Conservation (phyloP, 768 basidiomycete species). For the Clitopilus hobsonii region DNA sequence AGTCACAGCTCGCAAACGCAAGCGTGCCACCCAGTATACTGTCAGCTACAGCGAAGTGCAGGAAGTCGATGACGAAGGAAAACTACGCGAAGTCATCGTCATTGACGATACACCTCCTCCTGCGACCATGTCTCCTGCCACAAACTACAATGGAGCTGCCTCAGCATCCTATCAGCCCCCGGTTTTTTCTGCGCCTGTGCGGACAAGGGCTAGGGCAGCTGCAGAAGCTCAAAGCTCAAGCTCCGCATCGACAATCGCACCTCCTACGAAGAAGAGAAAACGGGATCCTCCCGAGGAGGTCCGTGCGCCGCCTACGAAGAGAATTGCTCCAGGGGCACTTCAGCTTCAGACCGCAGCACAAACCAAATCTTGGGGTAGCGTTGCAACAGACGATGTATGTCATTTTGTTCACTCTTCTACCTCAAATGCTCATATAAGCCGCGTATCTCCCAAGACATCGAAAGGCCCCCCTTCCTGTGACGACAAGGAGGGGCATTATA, state of each 20-base stretch:
- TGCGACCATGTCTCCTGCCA: conserved; percentile 72
- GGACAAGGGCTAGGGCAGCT: conserved; percentile 82
- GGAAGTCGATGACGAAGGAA: conserved; percentile 76
- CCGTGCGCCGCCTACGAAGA: conserved; percentile 65
- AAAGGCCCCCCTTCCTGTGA: conserved; percentile 77
- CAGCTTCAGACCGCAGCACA: conserved; percentile 44
- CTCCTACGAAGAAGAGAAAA: conserved; percentile 83
- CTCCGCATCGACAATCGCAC: conserved; percentile 58
- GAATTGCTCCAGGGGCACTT: conserved; percentile 45
- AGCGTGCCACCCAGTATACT: conserved; percentile 74
- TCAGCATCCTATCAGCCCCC: conserved; percentile 82
- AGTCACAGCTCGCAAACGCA: conserved; percentile 73
- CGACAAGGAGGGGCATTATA: conserved; percentile 99
- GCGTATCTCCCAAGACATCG: conserved; percentile 48
- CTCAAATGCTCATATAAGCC: conserved; percentile 20
- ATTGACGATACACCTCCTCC: conserved; percentile 91
- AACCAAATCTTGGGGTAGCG: conserved; percentile 63
- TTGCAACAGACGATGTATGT: conserved; percentile 66
- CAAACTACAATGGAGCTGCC: conserved; percentile 64
- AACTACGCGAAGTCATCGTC: conserved; percentile 82
- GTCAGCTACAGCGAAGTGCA: conserved; percentile 87
- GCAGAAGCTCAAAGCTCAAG: conserved; percentile 75
- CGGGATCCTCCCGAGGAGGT: conserved; percentile 72
- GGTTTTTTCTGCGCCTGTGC: conserved; percentile 66
- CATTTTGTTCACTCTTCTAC: conserved; percentile 14